Conservation (phyloP, 2,329 filamentous ascomycete genomes). For the Stemphylium vesicarium region DNA sequence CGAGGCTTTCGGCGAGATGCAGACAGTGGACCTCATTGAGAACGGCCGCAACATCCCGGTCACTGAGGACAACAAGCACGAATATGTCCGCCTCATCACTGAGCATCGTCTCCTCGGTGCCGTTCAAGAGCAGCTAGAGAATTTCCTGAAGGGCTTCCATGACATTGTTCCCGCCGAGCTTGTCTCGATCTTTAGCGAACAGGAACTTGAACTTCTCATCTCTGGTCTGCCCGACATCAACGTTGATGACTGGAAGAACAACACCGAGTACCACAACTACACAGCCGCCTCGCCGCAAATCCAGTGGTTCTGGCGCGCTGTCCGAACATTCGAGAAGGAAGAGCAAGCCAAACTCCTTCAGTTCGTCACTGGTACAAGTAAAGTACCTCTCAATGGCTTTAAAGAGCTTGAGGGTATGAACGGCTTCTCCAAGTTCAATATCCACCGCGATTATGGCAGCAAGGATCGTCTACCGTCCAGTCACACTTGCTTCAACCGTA, state of each 20-base stretch:
- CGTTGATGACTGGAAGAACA: conserved; percentile 98
- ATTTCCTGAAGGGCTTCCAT: conserved; percentile 95
- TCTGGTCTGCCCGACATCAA: conserved; percentile 97
- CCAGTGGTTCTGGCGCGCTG: conserved; percentile 99
- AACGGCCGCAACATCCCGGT: conserved; percentile 91
- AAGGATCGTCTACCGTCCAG: conserved; percentile 95
- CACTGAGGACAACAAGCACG: conserved; percentile 97
- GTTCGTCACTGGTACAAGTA: conserved; percentile 97
- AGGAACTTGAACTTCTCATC: conserved; percentile 94
- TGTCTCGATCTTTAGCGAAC: conserved; percentile 97
- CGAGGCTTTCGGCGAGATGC: conserved; percentile 89
- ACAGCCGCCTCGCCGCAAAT: conserved; percentile 92
- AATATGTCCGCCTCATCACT: conserved; percentile 92
- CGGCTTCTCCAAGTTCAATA: conserved; percentile 96
- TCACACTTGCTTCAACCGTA: conserved; percentile 99
- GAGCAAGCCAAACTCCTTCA: conserved; percentile 96
- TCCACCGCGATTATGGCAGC: conserved; percentile 95
- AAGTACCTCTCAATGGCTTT: conserved; percentile 97
- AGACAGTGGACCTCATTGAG: conserved; percentile 83
- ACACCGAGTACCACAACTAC: conserved; percentile 99
- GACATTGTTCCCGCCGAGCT: conserved; percentile 95
- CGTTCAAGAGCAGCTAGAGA: conserved; percentile 90
- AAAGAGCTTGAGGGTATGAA: conserved; percentile 99
- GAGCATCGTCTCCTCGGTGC: conserved; percentile 92
- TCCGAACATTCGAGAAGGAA: conserved; percentile 98